A percentile compares a stretch with the other conserved stretches of the same genome.
phyloP scores from a whole-genome alignment of 163 green algal species.

The Chlamydomonas reinhardtii region DNA sequence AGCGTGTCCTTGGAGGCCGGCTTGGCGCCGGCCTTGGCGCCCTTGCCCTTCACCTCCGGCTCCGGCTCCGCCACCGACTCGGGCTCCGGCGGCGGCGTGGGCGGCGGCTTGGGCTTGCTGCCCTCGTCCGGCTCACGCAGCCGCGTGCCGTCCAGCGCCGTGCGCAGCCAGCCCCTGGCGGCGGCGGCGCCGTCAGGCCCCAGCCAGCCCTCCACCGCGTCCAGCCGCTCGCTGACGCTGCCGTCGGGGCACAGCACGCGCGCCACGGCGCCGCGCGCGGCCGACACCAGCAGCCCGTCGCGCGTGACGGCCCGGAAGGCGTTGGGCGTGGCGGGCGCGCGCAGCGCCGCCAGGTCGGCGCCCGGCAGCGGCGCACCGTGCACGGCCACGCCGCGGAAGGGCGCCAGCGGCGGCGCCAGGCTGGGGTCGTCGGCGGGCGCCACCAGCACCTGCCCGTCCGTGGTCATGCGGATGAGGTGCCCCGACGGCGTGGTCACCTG shows the following conservation, averaged over 20 bases:
- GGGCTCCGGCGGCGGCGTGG: constrained; percentile 23
- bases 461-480: constrained; percentile 56
- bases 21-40: not conserved
- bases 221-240: constrained; percentile 53
- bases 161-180: constrained; percentile 58
- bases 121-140: constrained; percentile 49
- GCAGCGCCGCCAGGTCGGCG: constrained; percentile 43
- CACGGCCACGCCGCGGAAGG: constrained; percentile 56
- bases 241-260: constrained; percentile 65
- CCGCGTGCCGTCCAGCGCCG: constrained; percentile 37
- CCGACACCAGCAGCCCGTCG: constrained; percentile 46
- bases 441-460: constrained; percentile 60
- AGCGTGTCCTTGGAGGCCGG: not conserved
- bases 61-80: constrained; percentile 17
- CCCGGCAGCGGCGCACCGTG: constrained; percentile 57
- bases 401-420: constrained; percentile 6
- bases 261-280: constrained; percentile 19
- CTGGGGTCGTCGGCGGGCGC: constrained; percentile 16
- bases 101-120: constrained; percentile 12
- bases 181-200: constrained; percentile 1
- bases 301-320: constrained; percentile 56
- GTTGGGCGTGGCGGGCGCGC: constrained; percentile 8
- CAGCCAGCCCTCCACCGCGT: constrained; percentile 42
- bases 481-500: constrained; percentile 51
- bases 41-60: not conserved